phyloP scores from a whole-genome alignment of 495 filamentous ascomycete species.

The Penicillium fimorum region DNA sequence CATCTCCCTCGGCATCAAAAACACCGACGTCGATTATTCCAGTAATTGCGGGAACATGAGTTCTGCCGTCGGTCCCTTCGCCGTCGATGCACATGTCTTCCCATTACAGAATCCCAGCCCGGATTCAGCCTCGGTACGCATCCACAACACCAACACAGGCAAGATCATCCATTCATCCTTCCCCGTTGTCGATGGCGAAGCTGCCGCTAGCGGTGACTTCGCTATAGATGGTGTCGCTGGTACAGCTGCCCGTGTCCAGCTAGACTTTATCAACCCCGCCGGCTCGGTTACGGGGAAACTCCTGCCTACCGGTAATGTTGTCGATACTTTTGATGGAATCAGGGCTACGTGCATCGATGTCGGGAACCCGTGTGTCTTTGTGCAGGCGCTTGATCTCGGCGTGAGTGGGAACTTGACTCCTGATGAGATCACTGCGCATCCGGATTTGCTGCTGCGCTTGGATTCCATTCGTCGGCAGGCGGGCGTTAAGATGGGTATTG shows the following conservation, averaged over 20 bases:
- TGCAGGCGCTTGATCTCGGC: slow-evolving; percentile 52
- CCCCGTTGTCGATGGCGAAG: slow-evolving; percentile 48
- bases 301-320: slow-evolving; percentile 60
- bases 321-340: slow-evolving; percentile 53
- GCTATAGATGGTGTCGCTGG: slow-evolving; percentile 68
- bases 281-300: slow-evolving; percentile 66
- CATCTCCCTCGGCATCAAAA: slow-evolving; percentile 61
- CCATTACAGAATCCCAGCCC: background rate
- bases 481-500: slow-evolving; percentile 62
- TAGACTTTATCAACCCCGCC: slow-evolving; percentile 65
- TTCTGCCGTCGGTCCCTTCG: slow-evolving; percentile 63
- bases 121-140: slow-evolving; percentile 36
- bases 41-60: slow-evolving; percentile 78
- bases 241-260: slow-evolving; percentile 51
- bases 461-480: slow-evolving; percentile 61
- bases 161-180: slow-evolving; percentile 51
- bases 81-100: slow-evolving; percentile 55
- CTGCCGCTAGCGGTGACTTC: slow-evolving; percentile 53
- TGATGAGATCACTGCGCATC: slow-evolving; percentile 48
- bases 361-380: slow-evolving; percentile 66
- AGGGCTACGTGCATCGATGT: slow-evolving; percentile 62
- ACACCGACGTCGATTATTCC: slow-evolving; percentile 58
- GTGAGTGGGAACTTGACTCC: slow-evolving; percentile 52
- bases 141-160: slow-evolving; percentile 55
- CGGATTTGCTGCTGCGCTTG: slow-evolving; percentile 48